Evolutionary conservation across 345 rosid genomes (phyloP).

Genomic region (Psidium friedrichsthalianum): DNA sequence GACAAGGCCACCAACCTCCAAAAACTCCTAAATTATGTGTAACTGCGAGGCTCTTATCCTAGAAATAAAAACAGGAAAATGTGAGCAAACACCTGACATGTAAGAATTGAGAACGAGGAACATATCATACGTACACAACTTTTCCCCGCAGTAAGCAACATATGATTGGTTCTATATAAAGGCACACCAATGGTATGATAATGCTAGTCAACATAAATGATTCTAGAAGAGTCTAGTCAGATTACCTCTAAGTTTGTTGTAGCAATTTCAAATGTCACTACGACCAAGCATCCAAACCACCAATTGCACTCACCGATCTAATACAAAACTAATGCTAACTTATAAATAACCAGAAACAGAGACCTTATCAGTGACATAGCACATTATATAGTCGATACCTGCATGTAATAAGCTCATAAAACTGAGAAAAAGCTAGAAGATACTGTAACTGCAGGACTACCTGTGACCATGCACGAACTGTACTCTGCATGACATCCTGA

Average conservation of each 20-base stretch:
- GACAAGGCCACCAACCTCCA: slow-evolving; percentile 48
- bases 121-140: not conserved
- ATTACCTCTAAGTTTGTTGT: not conserved
- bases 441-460: slow-evolving; percentile 21
- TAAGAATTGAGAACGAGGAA: not conserved
- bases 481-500: slow-evolving; percentile 53
- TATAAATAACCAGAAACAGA: not conserved
- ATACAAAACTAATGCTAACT: not conserved
- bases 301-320: not conserved
- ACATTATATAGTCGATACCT: not conserved
- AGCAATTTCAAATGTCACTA: not conserved
- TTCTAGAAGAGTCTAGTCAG: not conserved
- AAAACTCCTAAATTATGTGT: slow-evolving; percentile 56
- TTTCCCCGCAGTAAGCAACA: not conserved
- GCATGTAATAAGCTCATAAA: not conserved
- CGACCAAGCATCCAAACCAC: not conserved
- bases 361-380: not conserved
- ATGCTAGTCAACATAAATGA: not conserved
- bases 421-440: not conserved
- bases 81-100: not conserved
- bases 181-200: not conserved
- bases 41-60: slow-evolving; percentile 51
- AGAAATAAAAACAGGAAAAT: not conserved
- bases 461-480: slow-evolving; percentile 53
- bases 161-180: not conserved